phyloP scores from a whole-genome alignment of 164 flowering plant genomes.

The Akebia trifoliata region DNA sequence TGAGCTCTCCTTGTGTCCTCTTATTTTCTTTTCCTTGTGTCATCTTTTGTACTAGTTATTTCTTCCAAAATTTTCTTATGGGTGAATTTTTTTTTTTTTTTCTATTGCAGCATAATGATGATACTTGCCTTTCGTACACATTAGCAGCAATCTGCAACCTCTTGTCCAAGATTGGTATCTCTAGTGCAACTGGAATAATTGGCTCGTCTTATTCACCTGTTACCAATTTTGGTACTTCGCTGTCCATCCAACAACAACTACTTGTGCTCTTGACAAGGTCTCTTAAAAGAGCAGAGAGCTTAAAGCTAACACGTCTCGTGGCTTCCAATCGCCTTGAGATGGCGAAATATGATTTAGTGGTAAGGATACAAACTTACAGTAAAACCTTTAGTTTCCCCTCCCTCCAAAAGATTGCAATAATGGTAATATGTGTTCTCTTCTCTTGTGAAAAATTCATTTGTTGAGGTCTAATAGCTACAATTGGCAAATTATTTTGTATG shows the following conservation, averaged over 20 bases:
- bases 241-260: conserved; percentile 76
- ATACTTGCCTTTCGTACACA: conserved; percentile 82
- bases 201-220: conserved; percentile 68
- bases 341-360: conserved; percentile 83
- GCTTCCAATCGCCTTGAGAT: conserved; percentile 82
- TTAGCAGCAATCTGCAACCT: conserved; percentile 81
- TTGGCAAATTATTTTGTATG: no score
- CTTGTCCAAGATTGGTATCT: conserved; percentile 70
- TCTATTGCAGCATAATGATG: conserved; percentile 73
- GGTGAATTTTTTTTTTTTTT: no score
- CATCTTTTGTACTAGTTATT: background rate
- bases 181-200: conserved; percentile 56
- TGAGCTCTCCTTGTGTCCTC: background rate
- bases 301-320: conserved; percentile 70
- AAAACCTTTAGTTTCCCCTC: background rate
- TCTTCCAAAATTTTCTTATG: no score
- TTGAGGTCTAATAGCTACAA: no score
- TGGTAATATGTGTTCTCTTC: background rate
- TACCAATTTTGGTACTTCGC: conserved; percentile 48
- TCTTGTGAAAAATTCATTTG: background rate
- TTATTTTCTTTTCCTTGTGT: background rate
- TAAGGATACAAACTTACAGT: conserved; percentile 12
- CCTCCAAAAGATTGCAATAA: background rate
- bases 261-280: conserved; percentile 74
- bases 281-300: conserved; percentile 72